phyloP scores from a whole-genome alignment of 768 basidiomycete species.

The Terana coerulea region DNA sequence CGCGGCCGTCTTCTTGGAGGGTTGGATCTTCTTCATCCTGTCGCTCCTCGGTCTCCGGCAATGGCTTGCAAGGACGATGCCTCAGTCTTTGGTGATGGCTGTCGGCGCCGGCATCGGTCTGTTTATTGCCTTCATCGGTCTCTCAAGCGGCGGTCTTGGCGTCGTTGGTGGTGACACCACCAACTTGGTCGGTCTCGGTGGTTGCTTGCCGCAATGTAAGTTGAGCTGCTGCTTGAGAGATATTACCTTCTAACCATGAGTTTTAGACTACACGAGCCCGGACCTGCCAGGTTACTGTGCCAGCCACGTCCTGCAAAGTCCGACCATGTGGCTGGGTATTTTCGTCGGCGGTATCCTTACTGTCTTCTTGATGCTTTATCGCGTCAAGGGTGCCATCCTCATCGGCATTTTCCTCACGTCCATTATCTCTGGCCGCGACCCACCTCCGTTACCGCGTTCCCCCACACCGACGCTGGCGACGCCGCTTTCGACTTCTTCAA shows the following conservation, averaged over 20 bases:
- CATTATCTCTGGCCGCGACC: conserved; percentile 84
- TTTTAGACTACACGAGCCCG: conserved; percentile 38
- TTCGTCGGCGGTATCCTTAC: conserved; percentile 81
- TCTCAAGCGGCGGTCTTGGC: conserved; percentile 63
- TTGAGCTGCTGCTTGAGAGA: neutral
- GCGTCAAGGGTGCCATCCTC: conserved; percentile 77
- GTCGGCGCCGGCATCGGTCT: conserved; percentile 86
- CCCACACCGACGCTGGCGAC: conserved; percentile 64
- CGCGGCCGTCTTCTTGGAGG: conserved; percentile 85
- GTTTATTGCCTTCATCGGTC: conserved; percentile 83
- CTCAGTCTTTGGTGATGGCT: conserved; percentile 79
- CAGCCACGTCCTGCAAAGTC: conserved; percentile 60
- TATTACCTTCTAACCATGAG: neutral
- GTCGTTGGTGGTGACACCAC: conserved; percentile 71
- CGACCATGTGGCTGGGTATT: conserved; percentile 87
- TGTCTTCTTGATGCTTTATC: conserved; percentile 77
- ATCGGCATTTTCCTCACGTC: conserved; percentile 83
- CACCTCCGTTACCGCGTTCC: conserved; percentile 79
- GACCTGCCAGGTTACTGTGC: conserved; percentile 59
- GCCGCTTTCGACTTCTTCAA: conserved; percentile 82
- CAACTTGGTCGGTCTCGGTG: conserved; percentile 74
- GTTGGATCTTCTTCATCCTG: conserved; percentile 79
- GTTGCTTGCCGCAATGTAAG: conserved; percentile 54
- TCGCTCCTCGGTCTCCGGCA: conserved; percentile 83
- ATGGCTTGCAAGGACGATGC: conserved; percentile 88